Evolutionary conservation across 345 rosid species (phyloP), one percentile per base, ranked within the genome.

Genomic region (Bruguiera gymnorhiza): DNA sequence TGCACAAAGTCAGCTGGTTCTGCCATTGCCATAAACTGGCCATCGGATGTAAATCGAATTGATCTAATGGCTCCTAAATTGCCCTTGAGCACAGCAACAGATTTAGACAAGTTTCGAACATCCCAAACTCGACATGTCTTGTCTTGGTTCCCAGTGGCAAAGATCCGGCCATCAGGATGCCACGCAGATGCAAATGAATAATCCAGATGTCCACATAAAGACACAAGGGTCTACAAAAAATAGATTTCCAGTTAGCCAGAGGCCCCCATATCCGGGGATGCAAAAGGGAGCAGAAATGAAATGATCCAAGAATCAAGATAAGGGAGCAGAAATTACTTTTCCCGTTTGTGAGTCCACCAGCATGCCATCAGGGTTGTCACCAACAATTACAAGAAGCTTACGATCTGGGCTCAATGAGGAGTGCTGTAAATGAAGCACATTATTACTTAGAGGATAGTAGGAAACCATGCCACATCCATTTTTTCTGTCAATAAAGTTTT

Each of bases 1-100:
- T 86, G 90, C 21, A 86, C 90, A 37, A 86, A 84, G 71, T 84
- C 90, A 24, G 90, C 90, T 27, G 90, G 90, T 73, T 86, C 90
- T 27, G 87, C 87, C 81, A 76, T 82, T 34, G 86, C 84, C 87
- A 86, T 80, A 72, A 72, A 83, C 67, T 63, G 84, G 34, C 90
- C 90, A 71, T 86, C 90, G 3, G 87, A 78, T 32, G 87, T 65
- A 73, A 74, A 86, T 0, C 87, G 86, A 31, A 86, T 80, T n/a
- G 87, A 84, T 23, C 90, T 72, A 69, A 86, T 80, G 18, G 87
- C 90, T 70, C 90, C 87, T 5, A 86, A 68, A 56, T 86, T 82
- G 19, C 90, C 90, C 82, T 86, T 82, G 70, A 84, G 82, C 64
- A 84, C 86, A 65, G 86, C 83, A 15, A 83, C 73, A 13, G 86